phyloP scores from a whole-genome alignment of 345 rosid genomes.

The Rhizophora mangle region DNA sequence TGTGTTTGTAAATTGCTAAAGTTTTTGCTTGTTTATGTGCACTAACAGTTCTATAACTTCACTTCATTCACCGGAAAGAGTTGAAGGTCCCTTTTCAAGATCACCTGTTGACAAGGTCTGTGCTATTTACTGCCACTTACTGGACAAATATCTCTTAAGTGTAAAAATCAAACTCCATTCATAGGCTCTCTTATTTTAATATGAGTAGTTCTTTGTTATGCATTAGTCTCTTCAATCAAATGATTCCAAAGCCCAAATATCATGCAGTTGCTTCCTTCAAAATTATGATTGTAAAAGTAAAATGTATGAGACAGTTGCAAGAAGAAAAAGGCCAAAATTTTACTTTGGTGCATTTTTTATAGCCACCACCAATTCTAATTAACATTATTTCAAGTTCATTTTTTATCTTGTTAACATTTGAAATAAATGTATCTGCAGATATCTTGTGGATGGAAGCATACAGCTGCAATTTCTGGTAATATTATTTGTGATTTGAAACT shows the following conservation, averaged over 20 bases:
- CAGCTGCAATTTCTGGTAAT: constrained; percentile 88
- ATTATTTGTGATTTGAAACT: constrained; percentile 8
- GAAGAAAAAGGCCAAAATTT: too few species aligned
- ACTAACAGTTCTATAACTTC: constrained; percentile 55
- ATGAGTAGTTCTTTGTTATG: not conserved
- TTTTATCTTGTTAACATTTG: too few species aligned
- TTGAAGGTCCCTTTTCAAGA: constrained; percentile 63
- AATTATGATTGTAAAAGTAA: too few species aligned
- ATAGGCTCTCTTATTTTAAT: not conserved
- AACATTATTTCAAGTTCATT: too few species aligned
- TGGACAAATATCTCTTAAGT: not conserved
- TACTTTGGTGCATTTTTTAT: too few species aligned
- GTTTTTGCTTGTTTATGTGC: not conserved
- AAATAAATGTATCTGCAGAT: constrained; percentile 41
- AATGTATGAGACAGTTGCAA: too few species aligned
- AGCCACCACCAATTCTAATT: too few species aligned
- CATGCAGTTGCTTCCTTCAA: too few species aligned
- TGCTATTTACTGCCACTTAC: constrained; percentile 5
- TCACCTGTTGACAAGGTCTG: constrained; percentile 60
- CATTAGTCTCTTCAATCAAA: too few species aligned
- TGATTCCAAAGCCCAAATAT: too few species aligned
- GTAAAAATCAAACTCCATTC: not conserved
- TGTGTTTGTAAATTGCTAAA: constrained; percentile 7
- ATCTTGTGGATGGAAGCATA: constrained; percentile 99
- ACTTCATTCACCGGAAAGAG: constrained; percentile 66